These are phyloP conservation scores for Cercophora samala DNA, from an alignment of 495 filamentous ascomycete genomes.

Conservation along the genomic window DNA sequence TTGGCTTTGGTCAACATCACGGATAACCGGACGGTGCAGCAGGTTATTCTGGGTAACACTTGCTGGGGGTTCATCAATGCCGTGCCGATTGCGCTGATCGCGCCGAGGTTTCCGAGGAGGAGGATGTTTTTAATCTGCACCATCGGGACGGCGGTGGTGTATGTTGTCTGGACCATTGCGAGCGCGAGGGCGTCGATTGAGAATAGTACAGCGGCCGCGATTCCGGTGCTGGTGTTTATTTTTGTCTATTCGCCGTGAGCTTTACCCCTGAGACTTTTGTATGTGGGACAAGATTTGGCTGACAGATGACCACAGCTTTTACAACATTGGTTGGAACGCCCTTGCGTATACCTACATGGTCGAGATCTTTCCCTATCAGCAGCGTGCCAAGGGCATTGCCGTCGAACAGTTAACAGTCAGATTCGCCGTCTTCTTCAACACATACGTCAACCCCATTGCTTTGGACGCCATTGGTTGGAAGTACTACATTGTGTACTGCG, in stretches of 20 bases:
- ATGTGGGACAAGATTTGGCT: not conserved
- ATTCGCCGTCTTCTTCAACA: slow-evolving; percentile 51
- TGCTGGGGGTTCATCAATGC: slow-evolving; percentile 55
- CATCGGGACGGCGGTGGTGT: slow-evolving; percentile 47
- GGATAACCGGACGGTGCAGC: slow-evolving; percentile 40
- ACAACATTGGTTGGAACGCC: slow-evolving; percentile 63
- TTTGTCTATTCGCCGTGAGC: slow-evolving; percentile 53
- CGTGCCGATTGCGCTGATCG: slow-evolving; percentile 48
- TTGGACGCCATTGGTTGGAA: slow-evolving; percentile 56
- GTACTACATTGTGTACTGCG: slow-evolving; percentile 61
- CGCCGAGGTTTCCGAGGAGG: slow-evolving; percentile 48
- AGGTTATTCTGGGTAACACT: slow-evolving; percentile 54
- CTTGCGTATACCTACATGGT: slow-evolving; percentile 57
- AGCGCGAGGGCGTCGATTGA: slow-evolving; percentile 48
- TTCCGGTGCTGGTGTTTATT: slow-evolving; percentile 57
- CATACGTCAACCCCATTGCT: slow-evolving; percentile 63
- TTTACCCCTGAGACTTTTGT: no score
- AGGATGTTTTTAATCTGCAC: slow-evolving; percentile 54
- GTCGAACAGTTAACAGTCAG: slow-evolving; percentile 57
- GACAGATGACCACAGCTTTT: slow-evolving; percentile 35
- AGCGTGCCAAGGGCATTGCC: slow-evolving; percentile 56
- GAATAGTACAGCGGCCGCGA: slow-evolving; percentile 41
- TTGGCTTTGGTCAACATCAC: slow-evolving; percentile 46
- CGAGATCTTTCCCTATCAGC: slow-evolving; percentile 59
- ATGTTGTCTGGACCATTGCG: slow-evolving; percentile 54